Conservation (phyloP, 2,329 filamentous ascomycete species). For the Pseudocercospora fuligena region DNA sequence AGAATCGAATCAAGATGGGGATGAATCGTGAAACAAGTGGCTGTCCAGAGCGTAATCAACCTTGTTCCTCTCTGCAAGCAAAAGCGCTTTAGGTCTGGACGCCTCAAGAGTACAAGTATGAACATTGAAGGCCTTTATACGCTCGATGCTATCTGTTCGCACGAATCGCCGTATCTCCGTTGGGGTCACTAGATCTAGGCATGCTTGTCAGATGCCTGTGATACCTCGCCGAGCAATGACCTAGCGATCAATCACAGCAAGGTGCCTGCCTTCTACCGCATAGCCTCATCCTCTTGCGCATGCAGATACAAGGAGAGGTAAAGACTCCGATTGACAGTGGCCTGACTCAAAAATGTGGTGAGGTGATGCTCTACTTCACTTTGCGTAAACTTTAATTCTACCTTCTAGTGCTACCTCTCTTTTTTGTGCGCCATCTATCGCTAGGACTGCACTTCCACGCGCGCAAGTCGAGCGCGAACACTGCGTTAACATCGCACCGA, state of each 20-base stretch:
- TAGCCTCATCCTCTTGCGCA: neutral
- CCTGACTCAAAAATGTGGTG: neutral
- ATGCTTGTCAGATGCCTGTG: neutral
- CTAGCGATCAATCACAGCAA: slow-evolving; percentile 7
- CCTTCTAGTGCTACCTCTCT: neutral
- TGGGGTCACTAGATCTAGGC: neutral
- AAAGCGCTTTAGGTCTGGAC: neutral
- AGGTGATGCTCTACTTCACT: neutral
- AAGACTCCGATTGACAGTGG: neutral
- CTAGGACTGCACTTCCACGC: neutral
- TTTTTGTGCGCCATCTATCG: neutral
- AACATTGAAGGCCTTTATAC: neutral
- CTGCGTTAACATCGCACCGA: neutral
- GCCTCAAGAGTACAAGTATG: neutral
- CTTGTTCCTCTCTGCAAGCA: neutral
- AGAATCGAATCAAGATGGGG: neutral
- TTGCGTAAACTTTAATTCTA: neutral
- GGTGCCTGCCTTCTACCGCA: slow-evolving; percentile 1
- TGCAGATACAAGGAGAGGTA: neutral
- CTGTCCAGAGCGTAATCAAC: neutral
- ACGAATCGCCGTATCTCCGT: slow-evolving; percentile 6
- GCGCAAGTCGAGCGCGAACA: neutral
- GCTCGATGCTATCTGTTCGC: neutral
- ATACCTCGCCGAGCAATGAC: slow-evolving; percentile 8
- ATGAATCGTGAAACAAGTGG: neutral